A percentile compares a stretch with the other conserved stretches of the same genome.
Evolutionary conservation across 1,139 yeast species (phyloP).

Genomic region (Taiozyma sp.): DNA sequence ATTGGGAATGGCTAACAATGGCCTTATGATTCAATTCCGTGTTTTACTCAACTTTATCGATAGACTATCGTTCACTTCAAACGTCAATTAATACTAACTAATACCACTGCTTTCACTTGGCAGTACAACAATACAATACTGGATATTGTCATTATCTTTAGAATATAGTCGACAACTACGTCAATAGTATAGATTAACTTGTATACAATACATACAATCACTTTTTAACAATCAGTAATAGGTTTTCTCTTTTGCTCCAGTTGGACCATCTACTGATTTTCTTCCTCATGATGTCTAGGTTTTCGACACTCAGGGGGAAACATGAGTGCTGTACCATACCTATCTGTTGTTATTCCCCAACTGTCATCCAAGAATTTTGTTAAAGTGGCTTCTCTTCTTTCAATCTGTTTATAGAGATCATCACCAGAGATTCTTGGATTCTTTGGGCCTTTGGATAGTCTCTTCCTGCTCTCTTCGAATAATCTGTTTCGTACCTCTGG

Average conservation of each 20-base stretch:
- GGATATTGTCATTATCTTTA: not conserved
- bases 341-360: not conserved
- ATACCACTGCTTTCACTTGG: too few relatives aligned
- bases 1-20: conserved; percentile 26
- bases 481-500: not conserved
- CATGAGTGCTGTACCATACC: not conserved
- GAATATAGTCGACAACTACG: not conserved
- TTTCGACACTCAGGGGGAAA: not conserved
- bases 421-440: not conserved
- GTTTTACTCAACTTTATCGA: too few relatives aligned
- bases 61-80: too few relatives aligned
- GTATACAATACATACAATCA: not conserved
- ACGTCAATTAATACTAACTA: too few relatives aligned
- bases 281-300: not conserved
- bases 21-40: conserved; percentile 12
- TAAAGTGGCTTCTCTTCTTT: not conserved
- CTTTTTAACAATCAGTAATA: too few relatives aligned
- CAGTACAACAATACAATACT: not conserved
- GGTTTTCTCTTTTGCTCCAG: too few relatives aligned
- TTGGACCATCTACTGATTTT: too few relatives aligned
- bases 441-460: not conserved
- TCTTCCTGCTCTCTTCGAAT: not conserved
- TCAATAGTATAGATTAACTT: not conserved
- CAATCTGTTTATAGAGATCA: not conserved
- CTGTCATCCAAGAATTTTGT: not conserved